Base-by-base conservation (phyloP, 108 stramenopile genomes). In the Bacterosira constricta region DNA sequence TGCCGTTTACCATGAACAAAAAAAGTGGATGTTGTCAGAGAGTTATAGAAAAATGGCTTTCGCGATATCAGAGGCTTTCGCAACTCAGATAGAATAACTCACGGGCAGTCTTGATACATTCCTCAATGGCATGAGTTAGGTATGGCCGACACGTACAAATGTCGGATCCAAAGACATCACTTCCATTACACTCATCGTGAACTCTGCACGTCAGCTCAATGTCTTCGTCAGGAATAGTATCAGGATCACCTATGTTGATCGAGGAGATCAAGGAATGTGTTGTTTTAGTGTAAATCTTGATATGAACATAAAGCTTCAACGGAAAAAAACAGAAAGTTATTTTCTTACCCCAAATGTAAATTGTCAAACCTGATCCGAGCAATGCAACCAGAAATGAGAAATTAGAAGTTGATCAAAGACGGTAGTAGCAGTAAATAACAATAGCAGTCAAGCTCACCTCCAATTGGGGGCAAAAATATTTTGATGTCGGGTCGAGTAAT, bases 181-280 rank as follows among this genome's bases (percentile, higher is more conserved):
- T 88, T 36, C 99, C 99, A 62, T 99, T 99, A 81, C 99, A 99
- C 68, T 99, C 99, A 73, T 99, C 99, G 81, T 99, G 99, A 17
- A 99, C 96, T 39, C 96, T 87, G 60, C 92, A 98, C 1, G 99
- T 98, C 29, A 99, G 71, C 53, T 96, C 94, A 65, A 97, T 96
- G 72, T 94, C 90, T 85, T 98, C 97, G 75, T 99, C 98, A 35
- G 97, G 95, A 25, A 99, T 98, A 8, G 96, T 96, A 27, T 85
- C 90, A 10, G 96, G 96, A 73, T 98, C 97, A 37, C 66, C 66
- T 67, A 29, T 25, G 15, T 9, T 6, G 25, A 18, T 55, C 5
- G 10, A 26, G 4, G 25, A 30, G 44, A 29, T 45, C 27, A 9
- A 35, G 26, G 4, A 38, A 17, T 37, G 15, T 7, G n/a, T n/a